Percentiles rank a stretch among this genome's conserved stretches.
Evolutionary conservation across 2,329 filamentous ascomycete species (phyloP).

Genomic region (Colletotrichum sp.): DNA sequence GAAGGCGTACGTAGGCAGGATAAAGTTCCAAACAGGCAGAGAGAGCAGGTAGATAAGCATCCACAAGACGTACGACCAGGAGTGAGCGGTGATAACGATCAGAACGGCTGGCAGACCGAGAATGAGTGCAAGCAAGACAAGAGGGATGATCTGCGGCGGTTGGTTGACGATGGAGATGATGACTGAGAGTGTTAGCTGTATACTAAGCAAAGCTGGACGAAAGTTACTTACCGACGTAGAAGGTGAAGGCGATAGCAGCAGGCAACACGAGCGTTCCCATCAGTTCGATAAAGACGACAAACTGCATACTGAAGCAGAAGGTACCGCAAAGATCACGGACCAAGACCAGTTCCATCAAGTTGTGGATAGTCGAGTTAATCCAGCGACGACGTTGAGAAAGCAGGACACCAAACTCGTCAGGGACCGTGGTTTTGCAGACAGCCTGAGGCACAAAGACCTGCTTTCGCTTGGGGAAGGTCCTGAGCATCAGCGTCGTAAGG

Average conservation of each 20-base stretch:
- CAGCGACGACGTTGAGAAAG: conserved; percentile 94
- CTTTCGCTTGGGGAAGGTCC: conserved; percentile 98
- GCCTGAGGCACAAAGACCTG: conserved; percentile 98
- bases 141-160: conserved; percentile 84
- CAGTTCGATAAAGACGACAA: conserved; percentile 94
- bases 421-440: conserved; percentile 97
- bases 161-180: conserved; percentile 82
- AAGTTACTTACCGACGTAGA: conserved; percentile 82
- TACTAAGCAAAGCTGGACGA: background rate
- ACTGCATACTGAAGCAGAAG: conserved; percentile 99
- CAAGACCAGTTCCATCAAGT: conserved; percentile 95
- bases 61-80: conserved; percentile 90
- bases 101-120: conserved; percentile 91
- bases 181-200: conserved; percentile 53
- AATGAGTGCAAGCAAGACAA: conserved; percentile 88
- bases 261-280: conserved; percentile 93
- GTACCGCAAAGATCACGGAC: conserved; percentile 97
- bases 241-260: conserved; percentile 94
- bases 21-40: conserved; percentile 96
- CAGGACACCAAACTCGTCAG: conserved; percentile 89
- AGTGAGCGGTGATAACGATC: conserved; percentile 92
- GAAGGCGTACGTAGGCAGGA: conserved; percentile 91
- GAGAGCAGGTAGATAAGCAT: conserved; percentile 96
- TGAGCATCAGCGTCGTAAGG: conserved; percentile 95
- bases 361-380: conserved; percentile 99